Evolutionary conservation across 1,139 yeast genomes (phyloP), one percentile per base, ranked within the genome.

Genomic region (Hemisphaericaspora xylanilytica): DNA sequence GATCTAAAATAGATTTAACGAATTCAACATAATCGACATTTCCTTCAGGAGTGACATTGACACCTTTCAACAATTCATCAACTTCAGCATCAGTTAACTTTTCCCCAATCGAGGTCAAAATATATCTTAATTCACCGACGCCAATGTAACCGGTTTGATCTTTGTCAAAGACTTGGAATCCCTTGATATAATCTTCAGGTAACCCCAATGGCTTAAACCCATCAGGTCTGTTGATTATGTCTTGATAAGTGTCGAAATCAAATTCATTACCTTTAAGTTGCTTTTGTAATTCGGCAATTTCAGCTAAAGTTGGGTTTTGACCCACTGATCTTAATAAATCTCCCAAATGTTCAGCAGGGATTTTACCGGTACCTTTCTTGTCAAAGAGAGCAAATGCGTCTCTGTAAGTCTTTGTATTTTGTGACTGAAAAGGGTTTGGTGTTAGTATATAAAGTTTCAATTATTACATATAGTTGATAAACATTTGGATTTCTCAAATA

Each of bases 321-420:
- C 98, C 98, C 45, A 92, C 92, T 3, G 98, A 97, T 63, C 99
- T 78, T 46, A 94, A 77, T 53, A 94, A 78, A 58, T 94, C 98
- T 30, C 97, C 98, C 42, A 94, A 75, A 45, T 87, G 84, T 51
- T 84, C 88, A 45, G 79, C 76, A n/a, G 96, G 82, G 45, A 94
- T 92, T 61, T 82, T 78, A 13, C 98, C 98, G 32, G 94, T 87
- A 31, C 97, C 98, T 56, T 89, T 87, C 68, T 90, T 90, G 70
- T 94, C 98, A 61, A 92, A 94, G 40, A 94, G 81, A 24, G 97
- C 95, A 65, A 94, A 94, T 18, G 97, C 97, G 75, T 92, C 98
- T 67, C 87, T 89, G 70, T 88, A 87, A 35, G 94, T 85, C 61
- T 85, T 86, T 32, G 74, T 70, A 54, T 69, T 69, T 58, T 68